Evolutionary conservation across 805 yeast genomes (phyloP).

Genomic region (Cyberlindnera galapagoensis): DNA sequence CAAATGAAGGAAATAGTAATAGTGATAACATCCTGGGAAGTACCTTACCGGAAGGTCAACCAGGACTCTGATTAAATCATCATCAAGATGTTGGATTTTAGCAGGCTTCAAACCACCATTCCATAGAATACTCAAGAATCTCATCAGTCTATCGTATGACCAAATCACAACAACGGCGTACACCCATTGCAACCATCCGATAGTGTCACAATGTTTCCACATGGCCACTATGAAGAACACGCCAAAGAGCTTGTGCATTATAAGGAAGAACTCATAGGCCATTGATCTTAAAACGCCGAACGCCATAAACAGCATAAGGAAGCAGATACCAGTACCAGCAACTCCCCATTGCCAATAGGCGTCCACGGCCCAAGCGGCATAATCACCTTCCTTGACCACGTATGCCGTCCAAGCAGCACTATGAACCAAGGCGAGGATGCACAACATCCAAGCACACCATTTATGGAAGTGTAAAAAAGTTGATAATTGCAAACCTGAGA

Average conservation of each 20-base stretch:
- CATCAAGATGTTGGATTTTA: conserved; percentile 23
- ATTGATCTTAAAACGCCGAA: conserved; percentile 42
- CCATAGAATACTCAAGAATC: conserved; percentile 45
- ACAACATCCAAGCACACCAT: conserved; percentile 52
- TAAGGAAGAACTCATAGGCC: conserved; percentile 55
- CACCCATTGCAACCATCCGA: conserved; percentile 45
- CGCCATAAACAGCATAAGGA: conserved; percentile 42
- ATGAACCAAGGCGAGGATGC: conserved; percentile 49
- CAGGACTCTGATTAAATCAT: conserved; percentile 35
- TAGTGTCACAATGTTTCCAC: conserved; percentile 53
- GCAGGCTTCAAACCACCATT: conserved; percentile 59
- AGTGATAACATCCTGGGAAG: conserved; percentile 50
- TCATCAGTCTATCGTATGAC: conserved; percentile 57
- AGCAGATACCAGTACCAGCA: conserved; percentile 38
- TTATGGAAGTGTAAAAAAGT: conserved; percentile 61
- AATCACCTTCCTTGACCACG: conserved; percentile 35
- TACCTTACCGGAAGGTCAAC: conserved; percentile 36
- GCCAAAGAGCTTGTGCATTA: conserved; percentile 52
- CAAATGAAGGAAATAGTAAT: conserved; percentile 47
- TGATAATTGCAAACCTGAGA: conserved; percentile 53
- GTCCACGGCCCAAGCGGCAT: conserved; percentile 35
- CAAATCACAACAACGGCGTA: conserved; percentile 59
- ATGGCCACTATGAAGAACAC: conserved; percentile 44
- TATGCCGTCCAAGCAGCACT: conserved; percentile 48
- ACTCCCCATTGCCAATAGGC: conserved; percentile 44